Conservation (phyloP, 441 rosid species). For the Adansonia madagascariensis region DNA sequence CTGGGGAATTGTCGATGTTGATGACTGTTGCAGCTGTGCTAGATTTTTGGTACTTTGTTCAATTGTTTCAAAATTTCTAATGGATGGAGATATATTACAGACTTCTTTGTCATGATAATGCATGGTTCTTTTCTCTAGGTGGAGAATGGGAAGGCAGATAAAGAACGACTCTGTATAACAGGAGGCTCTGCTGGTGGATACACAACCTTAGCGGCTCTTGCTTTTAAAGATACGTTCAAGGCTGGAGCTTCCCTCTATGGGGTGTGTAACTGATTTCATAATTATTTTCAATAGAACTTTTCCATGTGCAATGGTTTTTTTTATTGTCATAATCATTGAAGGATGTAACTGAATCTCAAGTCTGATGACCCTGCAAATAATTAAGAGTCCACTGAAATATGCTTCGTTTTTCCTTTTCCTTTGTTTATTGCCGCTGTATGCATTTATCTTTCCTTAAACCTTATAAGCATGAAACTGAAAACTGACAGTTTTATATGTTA, state of each 20-base stretch:
- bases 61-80: constrained; percentile 3
- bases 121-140: constrained; percentile 51
- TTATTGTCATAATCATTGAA: background rate
- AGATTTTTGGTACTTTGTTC: constrained; percentile 61
- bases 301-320: background rate
- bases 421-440: background rate
- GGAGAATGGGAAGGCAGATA: constrained; percentile 73
- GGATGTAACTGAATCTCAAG: background rate
- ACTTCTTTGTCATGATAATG: background rate
- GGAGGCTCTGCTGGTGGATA: constrained; percentile 98
- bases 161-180: constrained; percentile 72
- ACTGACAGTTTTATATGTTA: constrained; percentile 22
- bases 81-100: background rate
- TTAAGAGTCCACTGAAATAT: background rate
- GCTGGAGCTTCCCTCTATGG: constrained; percentile 94
- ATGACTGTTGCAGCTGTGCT: constrained; percentile 94
- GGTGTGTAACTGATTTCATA: constrained; percentile 46
- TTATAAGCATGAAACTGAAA: background rate
- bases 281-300: background rate
- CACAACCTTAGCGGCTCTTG: constrained; percentile 88
- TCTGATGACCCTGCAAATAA: background rate
- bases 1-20: constrained; percentile 94
- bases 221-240: constrained; percentile 78
- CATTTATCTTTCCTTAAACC: background rate
- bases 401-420: background rate